Conservation (phyloP, 305 asterid genomes). For the Fraxinus ornus region DNA sequence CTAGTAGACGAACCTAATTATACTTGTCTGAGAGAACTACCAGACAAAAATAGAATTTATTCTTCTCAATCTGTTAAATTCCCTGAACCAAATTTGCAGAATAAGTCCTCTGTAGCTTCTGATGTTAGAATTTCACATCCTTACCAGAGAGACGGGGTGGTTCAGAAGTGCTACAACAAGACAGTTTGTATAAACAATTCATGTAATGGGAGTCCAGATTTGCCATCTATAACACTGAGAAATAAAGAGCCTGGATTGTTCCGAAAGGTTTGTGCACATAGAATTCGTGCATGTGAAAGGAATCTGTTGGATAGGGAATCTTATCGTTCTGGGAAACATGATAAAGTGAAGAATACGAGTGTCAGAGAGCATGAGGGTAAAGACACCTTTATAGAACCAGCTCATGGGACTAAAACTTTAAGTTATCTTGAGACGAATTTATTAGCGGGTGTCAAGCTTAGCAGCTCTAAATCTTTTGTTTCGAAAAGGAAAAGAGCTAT, state of each 20-base stretch:
- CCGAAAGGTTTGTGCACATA: conserved; percentile 72
- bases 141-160: conserved; percentile 28
- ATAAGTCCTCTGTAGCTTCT: conserved; percentile 29
- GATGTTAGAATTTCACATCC: conserved; percentile 25
- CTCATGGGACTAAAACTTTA: conserved; percentile 20
- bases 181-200: conserved; percentile 35
- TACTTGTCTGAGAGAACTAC: conserved; percentile 26
- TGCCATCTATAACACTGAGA: conserved; percentile 62
- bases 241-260: conserved; percentile 54
- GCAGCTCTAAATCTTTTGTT: conserved; percentile 34
- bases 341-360: conserved; percentile 23
- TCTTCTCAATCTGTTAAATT: conserved; percentile 25
- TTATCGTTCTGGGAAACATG: conserved; percentile 33
- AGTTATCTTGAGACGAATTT: conserved; percentile 37
- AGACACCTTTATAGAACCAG: conserved; percentile 21
- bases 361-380: conserved; percentile 15
- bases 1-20: conserved; percentile 28
- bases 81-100: conserved; percentile 32
- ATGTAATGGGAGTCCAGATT: conserved; percentile 38
- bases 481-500: conserved; percentile 55
- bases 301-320: conserved; percentile 35
- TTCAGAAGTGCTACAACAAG: conserved; percentile 17
- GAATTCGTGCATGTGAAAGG: conserved; percentile 72
- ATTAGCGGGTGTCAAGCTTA: conserved; percentile 29
- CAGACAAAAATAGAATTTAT: conserved; percentile 24